Evolutionary conservation across 345 rosid species (phyloP), one percentile per base, ranked within the genome.

Genomic region (Sonneratia caseolaris): DNA sequence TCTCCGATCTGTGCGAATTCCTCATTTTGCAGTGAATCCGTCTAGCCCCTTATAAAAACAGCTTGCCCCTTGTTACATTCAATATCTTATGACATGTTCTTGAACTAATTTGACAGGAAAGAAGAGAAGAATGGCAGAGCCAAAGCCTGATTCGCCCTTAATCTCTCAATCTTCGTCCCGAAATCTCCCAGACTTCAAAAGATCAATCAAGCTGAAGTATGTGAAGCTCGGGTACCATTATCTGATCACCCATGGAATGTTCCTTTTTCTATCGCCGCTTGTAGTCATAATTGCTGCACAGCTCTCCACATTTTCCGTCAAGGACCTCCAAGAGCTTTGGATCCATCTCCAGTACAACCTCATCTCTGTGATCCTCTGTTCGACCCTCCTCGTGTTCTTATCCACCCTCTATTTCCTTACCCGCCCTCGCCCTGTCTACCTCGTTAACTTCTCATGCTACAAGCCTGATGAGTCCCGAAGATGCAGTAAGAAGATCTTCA

Each of bases 261-360:
- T 22, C 35, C 64, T 57, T 8, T 57, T 57, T 32, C 64, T 57
- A n/a, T 19, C 64, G 12, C 64, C 64, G 35, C 64, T 57, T 57
- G 64, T 57, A 8, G 64, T n/a, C 35, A n/a, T 57, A 8, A 57
- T 57, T n/a, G 64, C 64, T 10, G 64, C 64, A 5, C 64, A 57
- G 64, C 64, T 57, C 64, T 57, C 64, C 64, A 57, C 64, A 1
- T 57, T 57, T 32, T 57, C 64, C 64, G 2, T 57, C 9, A 24
- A n/a, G 35, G 64, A 57, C 64, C 27, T 57, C 22, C 64, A 21
- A 24, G 64, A 57, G 10, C 27, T 57, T 24, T 57, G 64, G 64
- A 57, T 57, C 64, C 64, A 57, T n/a, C 64, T 57, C 64, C 64
- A 57, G 64, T 57, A 4, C 64, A 57, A 57, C 35, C 64, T 57